Base-by-base conservation (phyloP, 78 protist species). In the Polysphondylium violaceum region DNA sequence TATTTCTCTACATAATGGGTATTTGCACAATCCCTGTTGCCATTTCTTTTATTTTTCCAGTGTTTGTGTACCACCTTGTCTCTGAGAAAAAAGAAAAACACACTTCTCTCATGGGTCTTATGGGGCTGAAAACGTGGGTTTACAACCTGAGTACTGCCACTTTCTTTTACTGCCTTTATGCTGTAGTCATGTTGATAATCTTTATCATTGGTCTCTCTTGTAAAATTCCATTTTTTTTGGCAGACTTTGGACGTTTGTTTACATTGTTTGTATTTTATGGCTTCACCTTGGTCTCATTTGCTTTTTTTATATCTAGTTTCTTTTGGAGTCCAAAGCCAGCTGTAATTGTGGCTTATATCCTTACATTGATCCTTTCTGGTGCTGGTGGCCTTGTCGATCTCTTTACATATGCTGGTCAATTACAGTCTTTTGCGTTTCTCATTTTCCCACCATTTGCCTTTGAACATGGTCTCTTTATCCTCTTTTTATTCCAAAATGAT, bases 11-110 rank as follows among this genome's bases (percentile, higher is more conserved):
- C 1, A 65, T 69, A 41, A 59, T 7, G 19, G 9, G 55, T 1
- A 59, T 58, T 38, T 53, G 71, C 31, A n/a, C n/a, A n/a, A n/a
- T n/a, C n/a, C n/a, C n/a, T n/a, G n/a, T n/a, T n/a, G n/a, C n/a
- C n/a, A n/a, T n/a, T n/a, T n/a, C n/a, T n/a, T 75, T 75, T 29
- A 75, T 83, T 61, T 83, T 83, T 35, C 90, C 90, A 41, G 90
- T 83, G 19, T 83, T 83, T 31, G 72, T 83, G 7, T 43, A 47
- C 73, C 65, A 59, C 14, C 44, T 68, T 58, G 90, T 83, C 0
- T 43, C 31, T 33, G 90, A 83, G 4, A 83, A 83, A 36, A 76
- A 83, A 55, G 11, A 71, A 38, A 64, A 68, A 31, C 38, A 56
- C 23, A 59, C 51, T 50, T 74, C 65, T 55, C 61, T 83, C 35